Evolutionary conservation across 345 rosid genomes (phyloP).

Genomic region (Rhodamnia argentea): DNA sequence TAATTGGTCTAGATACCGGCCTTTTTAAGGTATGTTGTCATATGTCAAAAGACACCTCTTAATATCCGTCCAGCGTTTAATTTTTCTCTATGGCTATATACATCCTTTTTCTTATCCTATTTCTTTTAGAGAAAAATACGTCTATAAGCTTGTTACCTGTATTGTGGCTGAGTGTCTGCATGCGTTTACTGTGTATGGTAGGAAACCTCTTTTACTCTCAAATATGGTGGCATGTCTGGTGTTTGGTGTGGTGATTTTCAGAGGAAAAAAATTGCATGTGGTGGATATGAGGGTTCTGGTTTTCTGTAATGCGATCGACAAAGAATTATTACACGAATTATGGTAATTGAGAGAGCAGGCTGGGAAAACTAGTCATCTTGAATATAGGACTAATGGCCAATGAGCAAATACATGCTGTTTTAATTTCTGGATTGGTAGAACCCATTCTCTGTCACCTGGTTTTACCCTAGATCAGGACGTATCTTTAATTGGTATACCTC

Average conservation of each 20-base stretch:
- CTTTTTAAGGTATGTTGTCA: constrained; percentile 23
- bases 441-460: background rate
- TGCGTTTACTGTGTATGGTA: background rate
- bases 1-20: constrained; percentile 33
- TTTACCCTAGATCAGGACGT: background rate
- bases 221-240: background rate
- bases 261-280: background rate
- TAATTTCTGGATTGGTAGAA: background rate
- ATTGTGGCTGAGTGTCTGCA: background rate
- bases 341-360: background rate
- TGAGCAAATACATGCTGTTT: background rate
- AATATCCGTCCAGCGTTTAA: background rate
- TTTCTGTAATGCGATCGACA: background rate
- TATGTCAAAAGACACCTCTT: background rate
- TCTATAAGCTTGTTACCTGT: background rate
- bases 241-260: background rate
- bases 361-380: background rate
- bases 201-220: background rate
- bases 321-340: background rate
- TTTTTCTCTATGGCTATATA: background rate
- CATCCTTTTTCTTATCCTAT: background rate
- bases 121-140: background rate
- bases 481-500: background rate
- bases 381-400: background rate
- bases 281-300: background rate